Evolutionary conservation across 1,139 yeast genomes (phyloP), one percentile per base, ranked within the genome.

Genomic region (Blastobotrys petasosporus): DNA sequence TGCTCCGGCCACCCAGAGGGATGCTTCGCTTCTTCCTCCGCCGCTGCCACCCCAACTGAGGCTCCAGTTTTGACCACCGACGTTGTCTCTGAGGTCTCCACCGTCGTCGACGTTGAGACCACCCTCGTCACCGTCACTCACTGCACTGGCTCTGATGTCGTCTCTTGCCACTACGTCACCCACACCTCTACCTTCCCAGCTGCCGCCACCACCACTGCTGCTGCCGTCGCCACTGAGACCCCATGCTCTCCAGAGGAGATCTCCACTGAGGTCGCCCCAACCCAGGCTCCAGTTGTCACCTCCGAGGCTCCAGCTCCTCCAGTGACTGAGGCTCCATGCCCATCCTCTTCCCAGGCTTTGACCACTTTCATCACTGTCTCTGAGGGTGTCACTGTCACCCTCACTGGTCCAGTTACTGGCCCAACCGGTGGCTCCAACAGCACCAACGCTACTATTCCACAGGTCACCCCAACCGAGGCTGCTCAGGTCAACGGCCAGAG

Each of bases 381-480:
- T 42, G 54, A 51, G 50, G 65, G 64, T 47, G 52, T 52, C 47
- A 60, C 64, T 42, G 47, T 59, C 49, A 60, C 64, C 35, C 54
- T 55, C 46, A 57, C 56, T 32, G 58, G 53, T 28, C 51, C 53
- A 45, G 11, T 16, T 11, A 25, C 42, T 15, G 30, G 41, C 33
- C 32, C 39, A 25, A 45, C 55, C 42, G 51, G 54, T 28, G 47
- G 50, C 47, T 16, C 47, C 28, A 37, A 45, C 34, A 30, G 41
- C 5, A 39, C 45, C 23, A 43, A 39, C 44, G 54, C 47, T 13
- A 41, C 54, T 17, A 48, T 45, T 36, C 43, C 46, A 30, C 43
- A 48, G 15, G 47, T 39, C 16, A 32, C 43, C 29, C 44, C 42
- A 40, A 13, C 11, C 28, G 16, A 38, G 3, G 38, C 47, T 20